Base-by-base conservation (phyloP, 768 basidiomycete genomes). In the Kockovaella imperatae region DNA sequence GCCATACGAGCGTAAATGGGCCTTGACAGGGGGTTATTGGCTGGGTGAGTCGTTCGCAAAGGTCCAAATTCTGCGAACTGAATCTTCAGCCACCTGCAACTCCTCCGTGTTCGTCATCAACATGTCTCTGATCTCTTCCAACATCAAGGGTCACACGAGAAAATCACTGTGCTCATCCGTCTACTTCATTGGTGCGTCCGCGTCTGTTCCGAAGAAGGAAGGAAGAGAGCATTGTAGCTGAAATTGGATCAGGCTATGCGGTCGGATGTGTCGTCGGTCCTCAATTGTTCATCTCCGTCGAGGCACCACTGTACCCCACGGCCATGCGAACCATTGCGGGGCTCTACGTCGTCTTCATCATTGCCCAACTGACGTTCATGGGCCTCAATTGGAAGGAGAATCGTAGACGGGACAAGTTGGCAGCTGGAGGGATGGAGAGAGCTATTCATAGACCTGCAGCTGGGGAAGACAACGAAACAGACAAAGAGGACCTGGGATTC, bases 131-230 rank as follows among this genome's bases (percentile, higher is more conserved):
- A 59, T 62, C 39, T 43, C 50, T 1, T 45, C 47, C 5, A 62
- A 59, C 53, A 42, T 52, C 47, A 59, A 59, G 39, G 60, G 60
- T 3, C 57, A 59, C 35, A 58, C 57, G 1, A 23, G 60, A 36
- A 56, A 56, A 31, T 54, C 52, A 4, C 42, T 62, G 31, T 34
- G 54, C 17, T 59, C 57, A 0, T 49, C 53, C 23, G 34, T 39
- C 18, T 59, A 45, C 35, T 50, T 35, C 24, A 20, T 48, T 15
- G 42, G 46, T 11, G 6, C 24, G 23, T 29, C 18, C 15, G 30
- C n/a, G n/a, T n/a, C n/a, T n/a, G n/a, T n/a, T n/a, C n/a, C n/a
- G n/a, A n/a, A n/a, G n/a, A n/a, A n/a, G n/a, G n/a, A n/a, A n/a
- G n/a, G n/a, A n/a, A n/a, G n/a, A n/a, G n/a, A n/a, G n/a, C n/a